A percentile compares a stretch with the other conserved stretches of the same genome.
Conservation (phyloP, 2,329 filamentous ascomycete species). For the Basipetospora sp. region DNA sequence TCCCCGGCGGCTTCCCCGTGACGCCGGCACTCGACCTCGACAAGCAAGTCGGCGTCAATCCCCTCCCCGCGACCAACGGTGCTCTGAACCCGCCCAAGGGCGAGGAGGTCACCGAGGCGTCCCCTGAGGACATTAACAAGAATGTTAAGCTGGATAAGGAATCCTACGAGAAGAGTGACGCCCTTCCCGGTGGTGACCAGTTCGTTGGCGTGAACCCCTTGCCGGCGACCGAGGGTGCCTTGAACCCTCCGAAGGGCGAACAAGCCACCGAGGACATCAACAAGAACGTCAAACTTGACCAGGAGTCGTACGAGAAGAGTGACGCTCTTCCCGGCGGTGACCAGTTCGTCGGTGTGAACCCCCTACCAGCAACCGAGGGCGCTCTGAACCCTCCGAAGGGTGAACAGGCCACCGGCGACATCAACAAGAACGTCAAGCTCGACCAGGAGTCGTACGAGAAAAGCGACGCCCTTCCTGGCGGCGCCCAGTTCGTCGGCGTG, state of each 20-base stretch:
- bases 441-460: constrained; percentile 82
- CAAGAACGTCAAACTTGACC: constrained; percentile 59
- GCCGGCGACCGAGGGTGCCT: constrained; percentile 47
- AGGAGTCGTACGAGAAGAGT: constrained; percentile 73
- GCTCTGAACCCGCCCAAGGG: constrained; percentile 70
- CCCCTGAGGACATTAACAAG: constrained; percentile 48
- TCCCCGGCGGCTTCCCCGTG: constrained; percentile 41
- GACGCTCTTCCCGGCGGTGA: constrained; percentile 34
- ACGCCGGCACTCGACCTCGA: constrained; percentile 43
- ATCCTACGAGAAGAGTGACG: constrained; percentile 70
- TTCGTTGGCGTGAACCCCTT: constrained; percentile 45
- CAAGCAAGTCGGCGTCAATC: constrained; percentile 42
- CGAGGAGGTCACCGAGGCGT: constrained; percentile 57
- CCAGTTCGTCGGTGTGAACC: constrained; percentile 42
- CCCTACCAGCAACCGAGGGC: constrained; percentile 49
- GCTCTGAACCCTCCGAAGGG: constrained; percentile 68
- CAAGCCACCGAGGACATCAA: constrained; percentile 51
- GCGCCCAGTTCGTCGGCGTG: constrained; percentile 28
- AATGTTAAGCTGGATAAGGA: constrained; percentile 67
- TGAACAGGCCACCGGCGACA: constrained; percentile 46
- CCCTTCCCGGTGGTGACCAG: constrained; percentile 27
- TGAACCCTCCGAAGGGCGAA: constrained; percentile 67
- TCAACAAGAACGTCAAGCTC: constrained; percentile 56
- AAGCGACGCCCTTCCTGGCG: constrained; percentile 46
- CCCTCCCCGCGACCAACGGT: constrained; percentile 46